phyloP scores from a whole-genome alignment of 305 asterid genomes.

The Vinca major region DNA sequence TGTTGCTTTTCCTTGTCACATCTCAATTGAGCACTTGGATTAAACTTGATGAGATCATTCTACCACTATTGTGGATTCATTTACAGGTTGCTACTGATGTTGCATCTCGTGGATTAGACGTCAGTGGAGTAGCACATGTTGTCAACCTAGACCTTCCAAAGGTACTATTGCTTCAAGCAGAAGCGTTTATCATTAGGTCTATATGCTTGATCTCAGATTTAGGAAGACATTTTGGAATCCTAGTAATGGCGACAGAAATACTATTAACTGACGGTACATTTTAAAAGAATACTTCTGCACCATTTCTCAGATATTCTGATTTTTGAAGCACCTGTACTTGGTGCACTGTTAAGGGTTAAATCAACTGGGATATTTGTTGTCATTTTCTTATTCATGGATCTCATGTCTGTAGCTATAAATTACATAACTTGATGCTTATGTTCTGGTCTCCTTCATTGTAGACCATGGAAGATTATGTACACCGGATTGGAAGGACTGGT shows the following conservation, averaged over 20 bases:
- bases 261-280: neutral
- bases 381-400: neutral
- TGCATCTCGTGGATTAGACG: slow-evolving; percentile 90
- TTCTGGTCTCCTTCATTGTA: slow-evolving; percentile 25
- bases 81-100: slow-evolving; percentile 92
- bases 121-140: slow-evolving; percentile 86
- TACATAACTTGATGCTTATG: slow-evolving; percentile 13
- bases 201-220: neutral
- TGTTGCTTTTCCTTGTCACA: neutral
- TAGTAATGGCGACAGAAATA: neutral
- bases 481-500: slow-evolving; percentile 86
- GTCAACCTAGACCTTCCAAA: slow-evolving; percentile 84
- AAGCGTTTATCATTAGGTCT: slow-evolving; percentile 18
- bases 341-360: neutral
- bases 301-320: neutral
- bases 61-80: slow-evolving; percentile 11
- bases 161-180: slow-evolving; percentile 35
- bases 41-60: neutral
- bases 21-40: neutral
- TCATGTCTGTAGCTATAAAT: neutral
- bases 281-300: neutral
- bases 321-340: too few relatives aligned
- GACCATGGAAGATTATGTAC: slow-evolving; percentile 92
- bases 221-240: neutral
- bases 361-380: neutral